These are phyloP conservation scores for Lachnellula arida DNA, from an alignment of 2,329 filamentous ascomycete genomes.

Conservation along the genomic window DNA sequence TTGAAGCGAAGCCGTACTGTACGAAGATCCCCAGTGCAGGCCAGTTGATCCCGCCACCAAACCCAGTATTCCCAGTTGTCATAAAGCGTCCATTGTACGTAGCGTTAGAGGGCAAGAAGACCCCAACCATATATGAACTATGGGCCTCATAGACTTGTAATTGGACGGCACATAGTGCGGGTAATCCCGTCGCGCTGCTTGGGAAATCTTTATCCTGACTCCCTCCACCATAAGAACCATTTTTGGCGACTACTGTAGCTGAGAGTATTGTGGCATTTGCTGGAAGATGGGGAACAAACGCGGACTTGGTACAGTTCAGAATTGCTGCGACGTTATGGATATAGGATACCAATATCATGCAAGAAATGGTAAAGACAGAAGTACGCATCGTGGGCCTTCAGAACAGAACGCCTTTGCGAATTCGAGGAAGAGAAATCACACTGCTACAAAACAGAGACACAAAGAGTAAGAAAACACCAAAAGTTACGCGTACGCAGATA, in stretches of 20 bases:
- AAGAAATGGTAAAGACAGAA: not conserved
- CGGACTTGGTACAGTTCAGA: not conserved
- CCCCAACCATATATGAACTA: not conserved
- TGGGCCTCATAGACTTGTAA: not conserved
- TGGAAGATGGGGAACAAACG: not conserved
- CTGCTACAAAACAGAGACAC: too few species aligned
- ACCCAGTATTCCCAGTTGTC: slow-evolving; percentile 42
- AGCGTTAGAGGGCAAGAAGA: not conserved
- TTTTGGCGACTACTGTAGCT: not conserved
- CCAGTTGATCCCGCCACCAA: slow-evolving; percentile 44
- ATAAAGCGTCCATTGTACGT: slow-evolving; percentile 24
- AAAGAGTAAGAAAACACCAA: too few species aligned
- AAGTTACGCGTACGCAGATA: too few species aligned
- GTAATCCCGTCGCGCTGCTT: not conserved
- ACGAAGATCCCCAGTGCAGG: slow-evolving; percentile 39
- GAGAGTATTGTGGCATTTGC: not conserved
- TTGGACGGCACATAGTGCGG: not conserved
- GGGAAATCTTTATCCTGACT: not conserved
- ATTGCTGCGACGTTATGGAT: not conserved
- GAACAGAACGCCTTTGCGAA: not conserved
- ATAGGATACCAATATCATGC: not conserved
- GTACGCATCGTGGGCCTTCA: not conserved
- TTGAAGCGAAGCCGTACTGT: slow-evolving; percentile 38
- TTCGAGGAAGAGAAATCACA: not conserved
- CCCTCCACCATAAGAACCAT: not conserved